phyloP scores from a whole-genome alignment of 192 early-diverging fungal species.

The Podochytrium sp. region DNA sequence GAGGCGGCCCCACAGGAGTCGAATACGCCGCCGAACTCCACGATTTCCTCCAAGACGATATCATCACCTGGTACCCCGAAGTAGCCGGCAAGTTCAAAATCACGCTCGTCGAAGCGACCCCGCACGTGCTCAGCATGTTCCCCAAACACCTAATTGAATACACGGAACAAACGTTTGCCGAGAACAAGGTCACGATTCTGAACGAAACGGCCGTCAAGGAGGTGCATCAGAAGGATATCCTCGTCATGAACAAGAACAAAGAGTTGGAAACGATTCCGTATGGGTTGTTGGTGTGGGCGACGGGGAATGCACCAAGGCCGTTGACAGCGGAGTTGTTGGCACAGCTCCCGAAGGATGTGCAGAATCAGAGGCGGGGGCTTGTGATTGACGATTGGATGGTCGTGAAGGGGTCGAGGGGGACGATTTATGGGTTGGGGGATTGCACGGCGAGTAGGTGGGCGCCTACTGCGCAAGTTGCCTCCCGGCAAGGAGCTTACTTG shows the following conservation, averaged over 20 bases:
- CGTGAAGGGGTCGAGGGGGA: constrained; percentile 60
- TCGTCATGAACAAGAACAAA: constrained; percentile 69
- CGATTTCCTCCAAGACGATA: constrained; percentile 79
- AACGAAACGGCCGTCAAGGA: constrained; percentile 84
- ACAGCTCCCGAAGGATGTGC: constrained; percentile 55
- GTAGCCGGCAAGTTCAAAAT: constrained; percentile 77
- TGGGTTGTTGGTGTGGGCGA: constrained; percentile 84
- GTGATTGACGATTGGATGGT: constrained; percentile 72
- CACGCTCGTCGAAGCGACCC: constrained; percentile 70
- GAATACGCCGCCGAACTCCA: constrained; percentile 84
- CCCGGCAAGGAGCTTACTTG: constrained; percentile 87
- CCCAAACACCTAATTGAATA: constrained; percentile 78
- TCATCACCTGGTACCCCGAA: constrained; percentile 73
- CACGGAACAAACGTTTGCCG: constrained; percentile 77
- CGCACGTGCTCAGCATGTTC: constrained; percentile 79
- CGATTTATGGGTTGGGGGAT: constrained; percentile 77
- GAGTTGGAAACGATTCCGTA: constrained; percentile 68
- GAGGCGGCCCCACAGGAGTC: constrained; percentile 53
- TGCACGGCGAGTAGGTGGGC: constrained; percentile 73
- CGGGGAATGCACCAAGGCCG: constrained; percentile 77
- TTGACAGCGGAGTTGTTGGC: constrained; percentile 70
- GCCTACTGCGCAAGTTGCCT: constrained; percentile 86
- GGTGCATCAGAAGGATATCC: constrained; percentile 71
- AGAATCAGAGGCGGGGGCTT: constrained; percentile 72
- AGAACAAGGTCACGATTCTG: constrained; percentile 72